Percentiles rank a stretch among this genome's conserved stretches.
Evolutionary conservation across 2,329 filamentous ascomycete genomes (phyloP).

Genomic region (Sclerotiophoma versabilis): DNA sequence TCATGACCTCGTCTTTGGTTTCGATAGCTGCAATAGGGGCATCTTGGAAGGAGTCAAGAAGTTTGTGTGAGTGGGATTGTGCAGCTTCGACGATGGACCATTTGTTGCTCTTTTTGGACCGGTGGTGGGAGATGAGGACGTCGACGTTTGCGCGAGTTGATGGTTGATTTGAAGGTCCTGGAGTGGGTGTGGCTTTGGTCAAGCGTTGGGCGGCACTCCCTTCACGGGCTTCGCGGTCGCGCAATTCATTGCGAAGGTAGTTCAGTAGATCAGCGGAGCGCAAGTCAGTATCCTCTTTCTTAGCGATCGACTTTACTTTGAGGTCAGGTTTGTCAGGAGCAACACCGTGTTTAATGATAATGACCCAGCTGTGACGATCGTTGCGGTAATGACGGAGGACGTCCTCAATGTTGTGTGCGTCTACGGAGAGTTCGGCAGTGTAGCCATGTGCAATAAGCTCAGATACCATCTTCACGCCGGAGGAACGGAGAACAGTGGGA

Average conservation of each 20-base stretch:
- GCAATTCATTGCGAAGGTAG: slow-evolving; percentile 82
- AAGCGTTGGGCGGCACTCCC: slow-evolving; percentile 51
- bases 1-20: slow-evolving; percentile 82
- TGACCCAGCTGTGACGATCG: slow-evolving; percentile 82
- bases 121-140: slow-evolving; percentile 81
- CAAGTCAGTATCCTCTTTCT: slow-evolving; percentile 80
- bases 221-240: slow-evolving; percentile 74
- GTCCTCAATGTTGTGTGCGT: slow-evolving; percentile 80
- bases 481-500: slow-evolving; percentile 73
- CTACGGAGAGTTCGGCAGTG: slow-evolving; percentile 84
- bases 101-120: slow-evolving; percentile 91
- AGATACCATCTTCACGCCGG: slow-evolving; percentile 78
- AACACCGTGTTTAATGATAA: slow-evolving; percentile 82
- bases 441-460: slow-evolving; percentile 84
- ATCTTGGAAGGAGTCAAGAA: slow-evolving; percentile 74
- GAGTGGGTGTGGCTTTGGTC: slow-evolving; percentile 28
- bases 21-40: slow-evolving; percentile 89
- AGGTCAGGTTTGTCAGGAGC: slow-evolving; percentile 62
- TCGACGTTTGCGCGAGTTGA: slow-evolving; percentile 71
- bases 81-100: slow-evolving; percentile 83
- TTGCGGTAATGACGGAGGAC: slow-evolving; percentile 78
- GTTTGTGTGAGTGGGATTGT: slow-evolving; percentile 62
- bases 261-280: slow-evolving; percentile 73
- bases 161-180: slow-evolving; percentile 25
- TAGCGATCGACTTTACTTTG: slow-evolving; percentile 79